phyloP scores from a whole-genome alignment of 345 rosid genomes.

The Carallia pectinifolia region DNA sequence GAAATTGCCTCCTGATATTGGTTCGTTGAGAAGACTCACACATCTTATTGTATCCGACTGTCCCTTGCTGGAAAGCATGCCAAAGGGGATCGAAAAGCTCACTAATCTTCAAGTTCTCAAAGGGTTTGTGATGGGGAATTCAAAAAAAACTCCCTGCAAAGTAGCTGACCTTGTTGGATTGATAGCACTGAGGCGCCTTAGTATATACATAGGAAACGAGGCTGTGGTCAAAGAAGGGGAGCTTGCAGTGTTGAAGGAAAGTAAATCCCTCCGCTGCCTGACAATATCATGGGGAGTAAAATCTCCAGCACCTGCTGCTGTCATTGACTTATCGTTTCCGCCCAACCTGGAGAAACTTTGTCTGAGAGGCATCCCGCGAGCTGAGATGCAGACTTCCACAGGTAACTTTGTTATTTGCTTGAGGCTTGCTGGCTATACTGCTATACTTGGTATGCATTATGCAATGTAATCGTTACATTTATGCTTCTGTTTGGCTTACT shows the following conservation, averaged over 20 bases:
- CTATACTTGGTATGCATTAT: too few species aligned
- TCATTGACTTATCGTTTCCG: conserved; percentile 1
- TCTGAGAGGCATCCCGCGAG: conserved; percentile 5
- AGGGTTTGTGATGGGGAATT: conserved; percentile 33
- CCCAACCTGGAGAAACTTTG: neutral
- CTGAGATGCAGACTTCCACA: too few species aligned
- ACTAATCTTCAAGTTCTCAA: conserved; percentile 29
- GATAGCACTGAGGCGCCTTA: conserved; percentile 15
- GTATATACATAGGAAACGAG: conserved; percentile 9
- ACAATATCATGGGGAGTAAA: conserved; percentile 24
- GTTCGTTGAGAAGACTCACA: conserved; percentile 21
- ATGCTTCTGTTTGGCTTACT: too few species aligned
- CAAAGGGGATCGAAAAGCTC: conserved; percentile 27
- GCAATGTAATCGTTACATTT: too few species aligned
- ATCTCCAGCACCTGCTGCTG: neutral
- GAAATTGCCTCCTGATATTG: conserved; percentile 31
- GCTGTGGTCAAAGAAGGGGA: neutral
- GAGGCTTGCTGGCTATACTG: too few species aligned
- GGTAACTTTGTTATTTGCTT: too few species aligned
- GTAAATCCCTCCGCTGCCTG: conserved; percentile 9
- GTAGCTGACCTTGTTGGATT: conserved; percentile 13
- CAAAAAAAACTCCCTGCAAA: conserved; percentile 1
- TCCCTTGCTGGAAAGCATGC: conserved; percentile 37
- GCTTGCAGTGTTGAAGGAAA: neutral
- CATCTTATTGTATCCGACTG: conserved; percentile 40